These are phyloP conservation scores for Salix koriyanagi DNA, from an alignment of 345 rosid species.

Conservation along the genomic window DNA sequence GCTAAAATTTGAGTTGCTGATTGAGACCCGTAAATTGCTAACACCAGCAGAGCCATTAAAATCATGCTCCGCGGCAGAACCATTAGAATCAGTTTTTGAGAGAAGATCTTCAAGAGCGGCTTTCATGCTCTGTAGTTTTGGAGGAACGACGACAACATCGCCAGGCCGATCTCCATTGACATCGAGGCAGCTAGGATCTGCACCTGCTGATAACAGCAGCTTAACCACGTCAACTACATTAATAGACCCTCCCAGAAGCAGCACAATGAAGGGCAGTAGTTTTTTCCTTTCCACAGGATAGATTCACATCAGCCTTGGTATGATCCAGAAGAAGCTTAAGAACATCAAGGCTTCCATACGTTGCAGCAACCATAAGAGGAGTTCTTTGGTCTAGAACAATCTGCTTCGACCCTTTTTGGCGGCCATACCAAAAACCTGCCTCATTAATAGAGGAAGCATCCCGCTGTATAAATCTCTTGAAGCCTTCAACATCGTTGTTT, in stretches of 20 bases:
- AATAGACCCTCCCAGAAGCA: slow-evolving; percentile 62
- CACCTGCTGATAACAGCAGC: slow-evolving; percentile 56
- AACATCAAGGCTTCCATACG: slow-evolving; percentile 44
- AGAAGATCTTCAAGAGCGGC: slow-evolving; percentile 41
- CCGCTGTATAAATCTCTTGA: slow-evolving; percentile 23
- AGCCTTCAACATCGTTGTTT: slow-evolving; percentile 41
- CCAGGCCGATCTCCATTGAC: slow-evolving; percentile 47
- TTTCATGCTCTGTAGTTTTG: slow-evolving; percentile 31
- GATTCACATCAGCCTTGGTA: slow-evolving; percentile 32
- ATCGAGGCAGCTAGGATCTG: slow-evolving; percentile 48
- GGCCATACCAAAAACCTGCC: slow-evolving; percentile 42
- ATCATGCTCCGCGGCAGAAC: background rate
- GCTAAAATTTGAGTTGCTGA: slow-evolving; percentile 20
- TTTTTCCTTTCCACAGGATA: slow-evolving; percentile 44
- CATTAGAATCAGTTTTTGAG: background rate
- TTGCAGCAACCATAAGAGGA: slow-evolving; percentile 72
- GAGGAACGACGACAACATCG: slow-evolving; percentile 55
- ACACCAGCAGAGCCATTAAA: slow-evolving; percentile 13
- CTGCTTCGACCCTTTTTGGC: slow-evolving; percentile 39
- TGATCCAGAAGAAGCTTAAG: slow-evolving; percentile 30
- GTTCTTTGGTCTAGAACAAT: slow-evolving; percentile 47
- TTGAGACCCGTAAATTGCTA: slow-evolving; percentile 22
- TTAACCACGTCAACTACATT: slow-evolving; percentile 43
- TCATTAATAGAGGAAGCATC: slow-evolving; percentile 30
- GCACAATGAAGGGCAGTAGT: slow-evolving; percentile 70